Evolutionary conservation across 1,139 yeast genomes (phyloP).

Genomic region (Scheffersomyces cryptocercus): DNA sequence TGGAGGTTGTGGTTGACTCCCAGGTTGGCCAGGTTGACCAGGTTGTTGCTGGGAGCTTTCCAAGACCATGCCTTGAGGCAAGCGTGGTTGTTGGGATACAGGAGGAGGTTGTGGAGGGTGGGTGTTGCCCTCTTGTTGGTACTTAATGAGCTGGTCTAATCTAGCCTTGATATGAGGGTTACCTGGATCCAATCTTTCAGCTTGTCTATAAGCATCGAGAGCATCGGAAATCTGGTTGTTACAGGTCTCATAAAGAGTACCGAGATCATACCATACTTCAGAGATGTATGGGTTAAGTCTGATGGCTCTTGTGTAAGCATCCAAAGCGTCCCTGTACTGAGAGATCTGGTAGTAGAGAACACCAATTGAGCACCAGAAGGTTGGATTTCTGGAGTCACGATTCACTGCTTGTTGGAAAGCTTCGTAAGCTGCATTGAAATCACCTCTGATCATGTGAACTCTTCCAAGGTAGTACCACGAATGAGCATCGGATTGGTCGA

Average conservation of each 20-base stretch:
- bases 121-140: slow-evolving; percentile 73
- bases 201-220: slow-evolving; percentile 93
- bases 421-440: slow-evolving; percentile 94
- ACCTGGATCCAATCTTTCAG: slow-evolving; percentile 91
- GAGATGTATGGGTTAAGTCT: slow-evolving; percentile 92
- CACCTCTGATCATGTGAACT: slow-evolving; percentile 94
- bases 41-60: slow-evolving; percentile 41
- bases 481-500: slow-evolving; percentile 89
- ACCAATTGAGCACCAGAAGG: slow-evolving; percentile 99
- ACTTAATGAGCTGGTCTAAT: slow-evolving; percentile 77
- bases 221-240: slow-evolving; percentile 95
- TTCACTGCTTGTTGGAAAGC: slow-evolving; percentile 99
- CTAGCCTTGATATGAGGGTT: slow-evolving; percentile 94
- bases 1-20: slow-evolving; percentile 14
- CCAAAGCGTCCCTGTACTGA: slow-evolving; percentile 94
- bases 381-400: slow-evolving; percentile 93
- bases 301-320: slow-evolving; percentile 95
- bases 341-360: slow-evolving; percentile 93
- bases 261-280: slow-evolving; percentile 98
- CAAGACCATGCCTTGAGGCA: slow-evolving; percentile 62
- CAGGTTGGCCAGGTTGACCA: slow-evolving; percentile 8
- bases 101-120: slow-evolving; percentile 70
- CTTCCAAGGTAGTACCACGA: slow-evolving; percentile 97
- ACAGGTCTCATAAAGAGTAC: slow-evolving; percentile 94
- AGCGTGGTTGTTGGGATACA: slow-evolving; percentile 57